Percentiles rank a stretch among this genome's conserved stretches.
phyloP scores from a whole-genome alignment of 306 rosid species.

The Vigna hirtella region DNA sequence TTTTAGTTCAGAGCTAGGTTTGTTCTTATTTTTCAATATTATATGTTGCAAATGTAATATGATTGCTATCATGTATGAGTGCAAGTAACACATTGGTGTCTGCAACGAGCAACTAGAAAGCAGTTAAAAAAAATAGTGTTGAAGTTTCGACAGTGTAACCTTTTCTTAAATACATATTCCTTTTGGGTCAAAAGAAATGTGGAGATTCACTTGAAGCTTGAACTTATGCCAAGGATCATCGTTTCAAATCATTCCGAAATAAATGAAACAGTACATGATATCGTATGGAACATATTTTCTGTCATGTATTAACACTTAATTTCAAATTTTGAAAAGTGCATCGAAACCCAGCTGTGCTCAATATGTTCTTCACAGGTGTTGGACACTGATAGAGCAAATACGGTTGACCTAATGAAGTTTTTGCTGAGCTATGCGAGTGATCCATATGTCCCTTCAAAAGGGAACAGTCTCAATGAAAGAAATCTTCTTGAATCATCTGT shows the following conservation, averaged over 20 bases:
- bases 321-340: slow-evolving; percentile 10
- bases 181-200: background rate
- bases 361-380: slow-evolving; percentile 53
- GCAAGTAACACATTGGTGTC: background rate
- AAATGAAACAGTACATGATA: slow-evolving; percentile 14
- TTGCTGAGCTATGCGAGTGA: slow-evolving; percentile 81
- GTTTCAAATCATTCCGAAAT: slow-evolving; percentile 22
- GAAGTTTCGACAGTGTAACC: slow-evolving; percentile 3
- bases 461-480: slow-evolving; percentile 53
- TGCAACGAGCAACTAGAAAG: background rate
- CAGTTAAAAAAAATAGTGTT: slow-evolving; percentile 9
- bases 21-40: background rate
- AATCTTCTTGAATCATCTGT: slow-evolving; percentile 75
- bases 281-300: slow-evolving; percentile 10
- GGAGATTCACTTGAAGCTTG: slow-evolving; percentile 28
- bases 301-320: slow-evolving; percentile 18
- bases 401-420: slow-evolving; percentile 90
- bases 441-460: slow-evolving; percentile 56
- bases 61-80: background rate
- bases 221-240: slow-evolving; percentile 13
- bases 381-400: slow-evolving; percentile 68
- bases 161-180: slow-evolving; percentile 19
- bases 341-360: slow-evolving; percentile 32
- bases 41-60: background rate
- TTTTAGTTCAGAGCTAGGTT: background rate